Evolutionary conservation across 208 protist species (phyloP), one percentile per base, ranked within the genome.

Genomic region (Wallacemonas sp.): DNA sequence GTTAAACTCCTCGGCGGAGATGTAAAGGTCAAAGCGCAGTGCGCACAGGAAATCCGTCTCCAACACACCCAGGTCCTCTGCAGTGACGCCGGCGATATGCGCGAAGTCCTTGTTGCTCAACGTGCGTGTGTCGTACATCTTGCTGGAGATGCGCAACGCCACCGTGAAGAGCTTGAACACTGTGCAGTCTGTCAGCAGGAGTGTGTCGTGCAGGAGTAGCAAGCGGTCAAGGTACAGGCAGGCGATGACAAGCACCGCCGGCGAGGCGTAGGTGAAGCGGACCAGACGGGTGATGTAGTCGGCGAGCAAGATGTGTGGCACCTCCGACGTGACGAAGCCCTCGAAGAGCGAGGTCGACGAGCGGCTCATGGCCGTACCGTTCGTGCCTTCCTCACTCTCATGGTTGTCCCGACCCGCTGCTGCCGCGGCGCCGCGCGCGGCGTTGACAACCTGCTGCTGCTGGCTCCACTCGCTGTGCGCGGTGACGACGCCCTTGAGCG

Each of bases 21-120:
- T 68, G 74, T 85, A 85, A 5, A 93, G 66, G 1, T 88, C 78
- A 34, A 84, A 86, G 37, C 79, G 71, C 19, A 95, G 60, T 12
- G 53, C 42, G 39, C 55, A 44, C 41, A 89, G 55, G 37, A 95
- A 85, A 13, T 65, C 39, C 8, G 75, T 58, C 67, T 95, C 89
- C 15, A 95, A 72, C 12, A 59, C 42, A 65, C 89, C 89, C 36
- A 95, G 66, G 60, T 93, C 75, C 10, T 81, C 64, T 39, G 81
- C 84, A 3, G 73, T 67, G 24, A 95, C 41, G 17, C 85, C 84
- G 52, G 76, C 74, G 10, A 91, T 69, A 44, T 71, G 46, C 15
- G 88, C 79, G 63, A 92, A 92, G 71, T 89, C 73, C 53, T 85
- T 87, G 59, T 92, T 92, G 63, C 75, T 92, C 1, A 94, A 68